Conservation (phyloP, 164 flowering plant species). For the Magnolia sinica region DNA sequence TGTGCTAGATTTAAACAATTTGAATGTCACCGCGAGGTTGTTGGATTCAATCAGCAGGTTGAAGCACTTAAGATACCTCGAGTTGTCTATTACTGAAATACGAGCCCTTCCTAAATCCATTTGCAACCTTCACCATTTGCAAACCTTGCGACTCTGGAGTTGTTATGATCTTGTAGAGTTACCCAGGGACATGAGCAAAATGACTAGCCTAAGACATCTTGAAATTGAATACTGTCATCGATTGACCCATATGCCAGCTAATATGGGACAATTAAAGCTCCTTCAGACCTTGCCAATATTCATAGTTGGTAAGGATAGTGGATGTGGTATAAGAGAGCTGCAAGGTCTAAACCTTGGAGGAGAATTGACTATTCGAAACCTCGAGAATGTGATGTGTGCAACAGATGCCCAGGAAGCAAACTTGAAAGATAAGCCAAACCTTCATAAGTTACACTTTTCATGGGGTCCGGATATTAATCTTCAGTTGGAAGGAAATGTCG, state of each 20-base stretch:
- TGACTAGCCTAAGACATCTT: slow-evolving; percentile 14
- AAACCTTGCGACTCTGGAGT: slow-evolving; percentile 4
- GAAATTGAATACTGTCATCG: not conserved
- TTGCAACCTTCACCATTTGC: slow-evolving; percentile 4
- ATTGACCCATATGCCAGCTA: not conserved
- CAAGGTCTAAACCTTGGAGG: slow-evolving; percentile 6
- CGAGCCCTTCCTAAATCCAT: slow-evolving; percentile 1
- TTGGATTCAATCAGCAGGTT: slow-evolving; percentile 1
- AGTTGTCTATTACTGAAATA: not conserved
- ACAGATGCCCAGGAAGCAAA: slow-evolving; percentile 3
- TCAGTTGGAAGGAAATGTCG: not conserved
- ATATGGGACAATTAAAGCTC: not conserved
- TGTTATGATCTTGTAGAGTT: not conserved
- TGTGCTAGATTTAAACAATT: not conserved
- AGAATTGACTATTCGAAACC: not conserved
- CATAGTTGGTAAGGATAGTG: not conserved
- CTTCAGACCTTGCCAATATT: slow-evolving; percentile 6
- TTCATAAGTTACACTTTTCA: not conserved
- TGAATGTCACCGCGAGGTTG: not conserved
- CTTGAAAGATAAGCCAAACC: slow-evolving; percentile 1
- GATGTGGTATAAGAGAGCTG: not conserved
- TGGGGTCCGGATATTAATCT: not conserved
- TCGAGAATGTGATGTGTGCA: not conserved
- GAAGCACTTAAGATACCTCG: slow-evolving; percentile 12
- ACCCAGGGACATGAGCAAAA: slow-evolving; percentile 3